phyloP scores from a whole-genome alignment of 345 rosid genomes.

The Lumnitzera racemosa region DNA sequence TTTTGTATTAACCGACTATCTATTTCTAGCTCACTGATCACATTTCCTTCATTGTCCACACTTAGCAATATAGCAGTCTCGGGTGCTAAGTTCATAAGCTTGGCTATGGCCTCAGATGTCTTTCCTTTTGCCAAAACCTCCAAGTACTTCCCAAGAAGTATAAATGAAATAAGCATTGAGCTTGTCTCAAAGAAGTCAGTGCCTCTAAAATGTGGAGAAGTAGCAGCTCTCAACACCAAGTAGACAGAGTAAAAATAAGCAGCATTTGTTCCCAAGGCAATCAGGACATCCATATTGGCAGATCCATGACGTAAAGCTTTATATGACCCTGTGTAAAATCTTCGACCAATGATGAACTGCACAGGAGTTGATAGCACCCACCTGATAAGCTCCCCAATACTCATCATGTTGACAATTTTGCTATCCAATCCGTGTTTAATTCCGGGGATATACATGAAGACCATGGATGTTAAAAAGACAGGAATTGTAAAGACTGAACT shows the following conservation, averaged over 20 bases:
- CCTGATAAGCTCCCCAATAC: slow-evolving; percentile 52
- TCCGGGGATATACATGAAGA: slow-evolving; percentile 75
- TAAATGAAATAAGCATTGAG: slow-evolving; percentile 88
- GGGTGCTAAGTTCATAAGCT: slow-evolving; percentile 83
- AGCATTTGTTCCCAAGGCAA: slow-evolving; percentile 83
- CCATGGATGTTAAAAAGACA: slow-evolving; percentile 73
- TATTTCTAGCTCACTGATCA: slow-evolving; percentile 59
- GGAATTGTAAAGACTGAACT: slow-evolving; percentile 85
- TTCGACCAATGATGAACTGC: slow-evolving; percentile 75
- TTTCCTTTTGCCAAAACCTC: slow-evolving; percentile 85
- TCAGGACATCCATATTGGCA: slow-evolving; percentile 94
- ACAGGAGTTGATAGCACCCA: slow-evolving; percentile 77
- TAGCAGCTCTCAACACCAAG: slow-evolving; percentile 69
- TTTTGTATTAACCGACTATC: slow-evolving; percentile 78
- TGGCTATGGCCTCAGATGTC: slow-evolving; percentile 91
- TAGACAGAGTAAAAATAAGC: slow-evolving; percentile 89
- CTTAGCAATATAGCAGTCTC: slow-evolving; percentile 62
- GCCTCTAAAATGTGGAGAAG: slow-evolving; percentile 47
- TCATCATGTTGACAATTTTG: slow-evolving; percentile 74
- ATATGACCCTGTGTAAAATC: slow-evolving; percentile 73
- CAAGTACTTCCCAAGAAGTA: slow-evolving; percentile 83
- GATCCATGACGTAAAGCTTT: slow-evolving; percentile 78
- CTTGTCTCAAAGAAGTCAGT: slow-evolving; percentile 94
- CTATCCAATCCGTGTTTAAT: slow-evolving; percentile 45
- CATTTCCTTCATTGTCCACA: slow-evolving; percentile 56